Conservation (phyloP, 164 flowering plant genomes). For the Malania oleifera region DNA sequence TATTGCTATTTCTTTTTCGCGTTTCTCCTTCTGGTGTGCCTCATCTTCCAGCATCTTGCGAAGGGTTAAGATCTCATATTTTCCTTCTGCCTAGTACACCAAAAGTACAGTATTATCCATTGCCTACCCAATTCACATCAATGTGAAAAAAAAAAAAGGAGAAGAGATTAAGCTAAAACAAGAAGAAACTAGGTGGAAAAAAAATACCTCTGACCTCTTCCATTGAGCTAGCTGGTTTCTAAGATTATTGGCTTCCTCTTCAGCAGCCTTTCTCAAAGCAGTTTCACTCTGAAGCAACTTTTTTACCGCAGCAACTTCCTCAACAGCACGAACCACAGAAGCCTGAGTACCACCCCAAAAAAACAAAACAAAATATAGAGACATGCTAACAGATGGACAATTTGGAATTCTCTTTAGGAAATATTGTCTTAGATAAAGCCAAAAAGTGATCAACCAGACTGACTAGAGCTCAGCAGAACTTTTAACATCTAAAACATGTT, state of each 20-base stretch:
- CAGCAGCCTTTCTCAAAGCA: slow-evolving; percentile 58
- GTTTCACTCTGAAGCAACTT: slow-evolving; percentile 61
- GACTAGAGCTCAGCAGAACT: too few species aligned
- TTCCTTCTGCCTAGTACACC: slow-evolving; percentile 52
- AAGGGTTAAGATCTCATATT: slow-evolving; percentile 61
- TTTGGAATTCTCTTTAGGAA: background rate
- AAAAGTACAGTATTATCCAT: slow-evolving; percentile 4
- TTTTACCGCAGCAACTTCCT: slow-evolving; percentile 56
- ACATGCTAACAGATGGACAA: background rate
- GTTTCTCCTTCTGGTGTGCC: slow-evolving; percentile 57
- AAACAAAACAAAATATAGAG: background rate
- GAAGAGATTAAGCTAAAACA: background rate
- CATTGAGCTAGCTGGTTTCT: slow-evolving; percentile 53
- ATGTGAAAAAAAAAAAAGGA: background rate
- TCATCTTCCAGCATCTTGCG: slow-evolving; percentile 79
- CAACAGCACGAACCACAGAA: slow-evolving; percentile 19
- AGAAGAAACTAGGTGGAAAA: background rate
- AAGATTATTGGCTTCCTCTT: slow-evolving; percentile 63
- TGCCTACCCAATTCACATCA: background rate
- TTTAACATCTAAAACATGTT: too few species aligned
- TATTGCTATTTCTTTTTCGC: slow-evolving; percentile 72
- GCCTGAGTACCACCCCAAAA: slow-evolving; percentile 22
- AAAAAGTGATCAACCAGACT: too few species aligned
- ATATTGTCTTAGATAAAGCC: background rate
- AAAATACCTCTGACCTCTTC: slow-evolving; percentile 69